Evolutionary conservation across 2,329 filamentous ascomycete species (phyloP).

Genomic region (Colletotrichum liaoningense): DNA sequence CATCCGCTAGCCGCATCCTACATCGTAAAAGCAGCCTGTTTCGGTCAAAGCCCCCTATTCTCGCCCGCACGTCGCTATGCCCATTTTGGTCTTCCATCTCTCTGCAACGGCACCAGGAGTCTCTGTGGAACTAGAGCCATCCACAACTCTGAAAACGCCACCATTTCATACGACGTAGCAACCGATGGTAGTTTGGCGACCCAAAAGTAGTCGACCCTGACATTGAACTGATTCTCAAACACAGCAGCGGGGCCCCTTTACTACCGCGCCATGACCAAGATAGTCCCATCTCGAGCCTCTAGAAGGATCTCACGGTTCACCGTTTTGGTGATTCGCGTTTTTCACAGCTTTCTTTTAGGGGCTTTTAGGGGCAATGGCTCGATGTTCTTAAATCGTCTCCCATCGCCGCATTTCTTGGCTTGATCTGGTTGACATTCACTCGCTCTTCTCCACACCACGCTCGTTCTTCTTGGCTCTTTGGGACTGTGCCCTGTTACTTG

Average conservation of each 20-base stretch:
- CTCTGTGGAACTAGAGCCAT: background rate
- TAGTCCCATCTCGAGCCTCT: background rate
- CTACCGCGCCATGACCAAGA: slow-evolving; percentile 13
- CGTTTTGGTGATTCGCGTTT: slow-evolving; percentile 19
- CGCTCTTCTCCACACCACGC: background rate
- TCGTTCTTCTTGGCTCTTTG: background rate
- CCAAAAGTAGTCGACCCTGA: background rate
- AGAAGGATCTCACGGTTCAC: background rate
- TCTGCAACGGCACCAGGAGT: background rate
- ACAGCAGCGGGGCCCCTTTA: background rate
- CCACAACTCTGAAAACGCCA: background rate
- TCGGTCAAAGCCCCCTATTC: background rate
- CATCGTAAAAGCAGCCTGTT: background rate
- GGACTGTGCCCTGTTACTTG: background rate
- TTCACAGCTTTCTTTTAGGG: background rate
- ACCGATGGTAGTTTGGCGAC: background rate
- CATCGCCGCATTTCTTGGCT: slow-evolving; percentile 16
- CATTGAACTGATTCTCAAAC: slow-evolving; percentile 14
- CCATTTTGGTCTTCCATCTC: background rate
- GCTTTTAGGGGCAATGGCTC: background rate
- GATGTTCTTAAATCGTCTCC: slow-evolving; percentile 7
- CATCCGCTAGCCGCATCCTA: slow-evolving; percentile 5
- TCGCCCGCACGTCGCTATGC: background rate
- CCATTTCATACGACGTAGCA: slow-evolving; percentile 4
- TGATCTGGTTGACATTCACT: background rate